Evolutionary conservation across 257 asterid genomes (phyloP).

Genomic region (Solanum rostratum): DNA sequence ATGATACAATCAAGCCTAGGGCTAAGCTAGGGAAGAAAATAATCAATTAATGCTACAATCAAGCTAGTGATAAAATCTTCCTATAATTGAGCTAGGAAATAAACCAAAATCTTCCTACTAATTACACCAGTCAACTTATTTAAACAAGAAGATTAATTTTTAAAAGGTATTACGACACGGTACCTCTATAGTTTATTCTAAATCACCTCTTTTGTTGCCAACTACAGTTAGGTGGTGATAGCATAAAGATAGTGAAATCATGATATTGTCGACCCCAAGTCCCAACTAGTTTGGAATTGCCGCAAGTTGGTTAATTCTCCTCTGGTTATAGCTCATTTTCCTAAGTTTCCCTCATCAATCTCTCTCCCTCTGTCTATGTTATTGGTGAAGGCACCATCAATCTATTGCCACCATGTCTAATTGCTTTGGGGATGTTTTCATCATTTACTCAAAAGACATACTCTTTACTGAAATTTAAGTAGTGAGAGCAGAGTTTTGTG

Average conservation of each 20-base stretch:
- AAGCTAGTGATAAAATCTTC: neutral
- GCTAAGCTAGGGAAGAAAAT: neutral
- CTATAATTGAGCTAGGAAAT: neutral
- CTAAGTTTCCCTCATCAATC: neutral
- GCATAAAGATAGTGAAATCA: neutral
- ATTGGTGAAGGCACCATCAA: neutral
- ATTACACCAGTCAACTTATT: neutral
- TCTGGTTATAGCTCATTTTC: neutral
- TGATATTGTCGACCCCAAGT: neutral
- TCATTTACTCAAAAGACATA: neutral
- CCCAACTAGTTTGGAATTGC: neutral
- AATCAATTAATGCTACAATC: neutral
- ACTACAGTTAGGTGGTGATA: neutral
- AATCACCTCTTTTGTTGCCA: neutral
- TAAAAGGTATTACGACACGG: neutral
- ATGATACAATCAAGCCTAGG: neutral
- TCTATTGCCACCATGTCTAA: neutral
- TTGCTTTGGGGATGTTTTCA: neutral
- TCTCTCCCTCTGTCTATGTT: neutral
- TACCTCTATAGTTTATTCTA: neutral
- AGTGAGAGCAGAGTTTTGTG: neutral
- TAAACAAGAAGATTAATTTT: neutral
- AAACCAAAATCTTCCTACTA: no score
- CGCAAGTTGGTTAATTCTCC: neutral
- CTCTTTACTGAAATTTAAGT: neutral